Conservation (phyloP, 176 grass and related monocot species). For the Pharus latifolius region DNA sequence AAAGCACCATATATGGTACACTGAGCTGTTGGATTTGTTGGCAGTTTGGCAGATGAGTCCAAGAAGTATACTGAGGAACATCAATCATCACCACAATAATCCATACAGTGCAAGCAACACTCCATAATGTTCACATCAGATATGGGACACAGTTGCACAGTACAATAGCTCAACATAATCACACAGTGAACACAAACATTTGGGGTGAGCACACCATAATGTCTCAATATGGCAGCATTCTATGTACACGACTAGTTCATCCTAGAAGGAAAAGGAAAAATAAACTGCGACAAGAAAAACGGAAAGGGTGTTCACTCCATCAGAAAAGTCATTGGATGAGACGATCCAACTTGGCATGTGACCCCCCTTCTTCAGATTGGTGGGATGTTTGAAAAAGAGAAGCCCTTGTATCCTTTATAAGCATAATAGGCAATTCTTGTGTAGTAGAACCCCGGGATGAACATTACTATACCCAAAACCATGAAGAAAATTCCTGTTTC, state of each 20-base stretch:
- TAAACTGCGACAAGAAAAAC: not conserved
- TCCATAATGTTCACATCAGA: not conserved
- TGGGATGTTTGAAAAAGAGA: slow-evolving; percentile 89
- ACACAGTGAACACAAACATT: slow-evolving; percentile 11
- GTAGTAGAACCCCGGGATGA: slow-evolving; percentile 98
- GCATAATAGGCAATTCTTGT: slow-evolving; percentile 89
- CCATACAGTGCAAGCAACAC: not conserved
- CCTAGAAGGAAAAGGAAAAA: not conserved
- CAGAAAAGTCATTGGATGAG: not conserved
- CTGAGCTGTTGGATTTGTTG: no score
- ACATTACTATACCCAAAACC: slow-evolving; percentile 78
- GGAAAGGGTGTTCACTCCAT: not conserved
- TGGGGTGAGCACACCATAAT: slow-evolving; percentile 2
- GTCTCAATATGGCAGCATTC: slow-evolving; percentile 23
- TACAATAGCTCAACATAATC: not conserved
- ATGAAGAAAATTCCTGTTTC: slow-evolving; percentile 76
- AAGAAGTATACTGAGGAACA: not conserved
- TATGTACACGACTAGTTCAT: slow-evolving; percentile 33
- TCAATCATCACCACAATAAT: not conserved
- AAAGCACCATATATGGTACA: no score
- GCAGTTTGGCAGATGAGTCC: no score
- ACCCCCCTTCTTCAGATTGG: slow-evolving; percentile 36
- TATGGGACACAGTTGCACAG: not conserved
- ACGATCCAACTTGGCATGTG: not conserved
- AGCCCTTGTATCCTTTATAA: slow-evolving; percentile 90